Evolutionary conservation across 768 basidiomycete species (phyloP), one percentile per base, ranked within the genome.

Genomic region (Xerocomus potaroensis): DNA sequence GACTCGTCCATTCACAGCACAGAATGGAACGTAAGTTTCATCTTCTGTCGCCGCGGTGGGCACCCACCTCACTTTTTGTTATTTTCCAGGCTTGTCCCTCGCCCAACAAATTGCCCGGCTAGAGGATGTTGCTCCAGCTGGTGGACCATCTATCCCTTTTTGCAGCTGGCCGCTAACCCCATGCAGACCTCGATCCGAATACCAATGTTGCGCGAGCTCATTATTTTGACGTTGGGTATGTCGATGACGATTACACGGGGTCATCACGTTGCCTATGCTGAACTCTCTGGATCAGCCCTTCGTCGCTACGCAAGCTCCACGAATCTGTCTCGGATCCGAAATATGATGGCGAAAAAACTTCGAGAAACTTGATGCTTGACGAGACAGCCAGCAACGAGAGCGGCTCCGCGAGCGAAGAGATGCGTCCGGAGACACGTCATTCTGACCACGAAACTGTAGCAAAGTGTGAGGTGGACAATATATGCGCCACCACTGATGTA

Each of bases 31-130:
- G 63, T 67, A 48, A 58, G 63, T 63, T 22, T 34, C 41, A 16
- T 30, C 35, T 23, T 24, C 35, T 15, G 15, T 32, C 21, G 19
- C 34, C 11, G 15, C 23, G 22, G 33, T 19, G 39, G 54, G 31
- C 50, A 40, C 46, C 36, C 49, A 38, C 48, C n/a, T 24, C 35
- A 10, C n/a, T n/a, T n/a, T n/a, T n/a, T n/a, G 1, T n/a, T 14
- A 22, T 1, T 37, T 34, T 21, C 11, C 50, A 75, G 74, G 76
- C 23, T 63, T 84, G 29, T 81, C 85, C 3, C 75, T 89, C 21
- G 82, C 80, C 3, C 79, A 94, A 61, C 91, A 95, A 60, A 80
- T 96, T 33, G 85, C 84, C 30, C 77, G 85, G 59, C 79, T 97
- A 21, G 78, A 88, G 38, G 79, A 87, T 42, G 69, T 82, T 18